A percentile compares a stretch with the other conserved stretches of the same genome.
Conservation (phyloP, 164 flowering plant genomes). For the Litsea cubeba region DNA sequence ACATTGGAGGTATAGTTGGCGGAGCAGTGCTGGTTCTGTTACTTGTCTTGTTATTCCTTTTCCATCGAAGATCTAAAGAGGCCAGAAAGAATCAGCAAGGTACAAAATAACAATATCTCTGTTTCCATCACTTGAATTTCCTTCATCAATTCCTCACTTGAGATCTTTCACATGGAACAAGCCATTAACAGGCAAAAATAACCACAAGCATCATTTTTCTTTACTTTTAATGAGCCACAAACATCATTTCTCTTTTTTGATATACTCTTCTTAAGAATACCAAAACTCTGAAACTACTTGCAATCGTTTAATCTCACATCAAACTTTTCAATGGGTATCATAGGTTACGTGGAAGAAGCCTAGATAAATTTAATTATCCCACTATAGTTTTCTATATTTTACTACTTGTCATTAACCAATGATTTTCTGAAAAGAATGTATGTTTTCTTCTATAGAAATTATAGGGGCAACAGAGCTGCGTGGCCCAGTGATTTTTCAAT, state of each 20-base stretch:
- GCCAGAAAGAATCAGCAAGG: background rate
- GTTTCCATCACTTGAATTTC: too few species aligned
- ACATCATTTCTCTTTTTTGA: too few species aligned
- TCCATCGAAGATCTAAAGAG: background rate
- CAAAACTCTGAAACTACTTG: too few species aligned
- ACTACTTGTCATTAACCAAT: background rate
- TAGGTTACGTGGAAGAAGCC: background rate
- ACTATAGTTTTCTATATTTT: background rate
- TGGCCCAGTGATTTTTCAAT: conserved; percentile 37
- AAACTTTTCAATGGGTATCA: background rate
- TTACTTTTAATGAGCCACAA: too few species aligned
- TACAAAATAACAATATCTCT: background rate
- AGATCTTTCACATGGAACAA: too few species aligned
- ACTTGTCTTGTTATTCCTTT: background rate
- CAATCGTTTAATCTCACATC: background rate
- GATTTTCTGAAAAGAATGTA: background rate
- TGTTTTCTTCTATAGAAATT: background rate
- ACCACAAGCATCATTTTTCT: too few species aligned
- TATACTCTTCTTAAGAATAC: too few species aligned
- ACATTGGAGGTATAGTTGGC: background rate
- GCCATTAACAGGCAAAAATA: too few species aligned
- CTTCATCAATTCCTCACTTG: too few species aligned
- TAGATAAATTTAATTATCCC: background rate
- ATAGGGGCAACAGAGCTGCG: conserved; percentile 27
- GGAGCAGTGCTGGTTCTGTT: background rate